These are phyloP conservation scores for Fusarium chlamydosporum DNA, from an alignment of 2,329 filamentous ascomycete genomes.

Conservation along the genomic window DNA sequence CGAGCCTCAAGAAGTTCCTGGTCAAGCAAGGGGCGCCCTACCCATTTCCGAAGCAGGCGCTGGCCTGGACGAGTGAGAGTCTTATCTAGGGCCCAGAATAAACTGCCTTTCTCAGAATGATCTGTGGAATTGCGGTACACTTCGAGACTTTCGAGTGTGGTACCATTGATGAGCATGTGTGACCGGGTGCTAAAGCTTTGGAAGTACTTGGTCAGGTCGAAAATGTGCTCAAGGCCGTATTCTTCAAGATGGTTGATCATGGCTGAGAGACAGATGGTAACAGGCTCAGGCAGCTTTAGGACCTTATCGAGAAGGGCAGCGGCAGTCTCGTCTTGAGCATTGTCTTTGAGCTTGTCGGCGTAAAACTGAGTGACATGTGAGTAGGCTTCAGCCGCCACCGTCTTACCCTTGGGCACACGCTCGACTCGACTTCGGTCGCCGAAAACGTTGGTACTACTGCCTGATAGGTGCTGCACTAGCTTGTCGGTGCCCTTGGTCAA, in stretches of 20 bases:
- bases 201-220: constrained; percentile 96
- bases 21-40: constrained; percentile 89
- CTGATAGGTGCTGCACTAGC: constrained; percentile 88
- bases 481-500: constrained; percentile 94
- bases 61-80: constrained; percentile 92
- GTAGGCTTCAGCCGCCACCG: constrained; percentile 85
- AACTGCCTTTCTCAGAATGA: constrained; percentile 83
- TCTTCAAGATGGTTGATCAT: constrained; percentile 96
- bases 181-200: constrained; percentile 93
- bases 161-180: constrained; percentile 96
- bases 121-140: constrained; percentile 97
- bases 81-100: constrained; percentile 96
- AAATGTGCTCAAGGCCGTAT: constrained; percentile 94
- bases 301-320: constrained; percentile 85
- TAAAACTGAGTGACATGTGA: constrained; percentile 96
- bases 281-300: constrained; percentile 84
- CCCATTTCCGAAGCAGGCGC: constrained; percentile 91
- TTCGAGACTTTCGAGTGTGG: constrained; percentile 92
- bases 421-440: constrained; percentile 92
- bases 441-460: constrained; percentile 91
- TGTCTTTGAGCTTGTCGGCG: constrained; percentile 81
- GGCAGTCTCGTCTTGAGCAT: constrained; percentile 68
- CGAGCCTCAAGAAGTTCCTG: constrained; percentile 80
- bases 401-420: constrained; percentile 80
- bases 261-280: constrained; percentile 92